Evolutionary conservation across 768 basidiomycete genomes (phyloP).

Genomic region (Chalciporus piperatus): DNA sequence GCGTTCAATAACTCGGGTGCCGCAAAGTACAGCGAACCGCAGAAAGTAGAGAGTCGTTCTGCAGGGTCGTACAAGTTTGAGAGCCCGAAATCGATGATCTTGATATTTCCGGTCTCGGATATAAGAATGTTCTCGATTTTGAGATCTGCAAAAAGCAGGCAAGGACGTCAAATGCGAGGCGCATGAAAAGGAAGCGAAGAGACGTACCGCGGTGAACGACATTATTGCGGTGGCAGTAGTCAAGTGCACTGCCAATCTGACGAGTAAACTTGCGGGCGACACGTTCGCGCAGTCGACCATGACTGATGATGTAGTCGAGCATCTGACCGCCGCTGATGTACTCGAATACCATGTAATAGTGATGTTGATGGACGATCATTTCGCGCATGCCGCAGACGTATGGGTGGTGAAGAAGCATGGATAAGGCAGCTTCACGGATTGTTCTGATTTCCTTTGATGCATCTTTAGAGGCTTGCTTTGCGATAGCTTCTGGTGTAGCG

Average conservation of each 20-base stretch:
- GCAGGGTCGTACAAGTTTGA: conserved; percentile 91
- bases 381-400: conserved; percentile 99
- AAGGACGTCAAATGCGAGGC: conserved; percentile 2
- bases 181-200: conserved; percentile 4
- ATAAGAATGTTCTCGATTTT: conserved; percentile 99
- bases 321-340: conserved; percentile 99
- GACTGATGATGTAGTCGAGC: conserved; percentile 99
- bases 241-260: conserved; percentile 93
- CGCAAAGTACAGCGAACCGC: conserved; percentile 97
- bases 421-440: conserved; percentile 91
- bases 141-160: conserved; percentile 51
- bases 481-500: conserved; percentile 53
- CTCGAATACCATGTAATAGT: conserved; percentile 99
- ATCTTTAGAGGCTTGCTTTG: conserved; percentile 84
- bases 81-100: conserved; percentile 98
- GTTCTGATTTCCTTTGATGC: conserved; percentile 96
- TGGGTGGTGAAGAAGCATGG: conserved; percentile 94
- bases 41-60: conserved; percentile 87
- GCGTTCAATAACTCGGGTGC: conserved; percentile 97
- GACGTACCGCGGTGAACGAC: conserved; percentile 88
- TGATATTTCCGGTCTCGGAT: conserved; percentile 97
- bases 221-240: conserved; percentile 96
- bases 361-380: conserved; percentile 96
- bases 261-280: conserved; percentile 97
- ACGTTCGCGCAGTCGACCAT: conserved; percentile 91